Base-by-base conservation (phyloP, 495 filamentous ascomycete genomes). In the Platismatia glauca region DNA sequence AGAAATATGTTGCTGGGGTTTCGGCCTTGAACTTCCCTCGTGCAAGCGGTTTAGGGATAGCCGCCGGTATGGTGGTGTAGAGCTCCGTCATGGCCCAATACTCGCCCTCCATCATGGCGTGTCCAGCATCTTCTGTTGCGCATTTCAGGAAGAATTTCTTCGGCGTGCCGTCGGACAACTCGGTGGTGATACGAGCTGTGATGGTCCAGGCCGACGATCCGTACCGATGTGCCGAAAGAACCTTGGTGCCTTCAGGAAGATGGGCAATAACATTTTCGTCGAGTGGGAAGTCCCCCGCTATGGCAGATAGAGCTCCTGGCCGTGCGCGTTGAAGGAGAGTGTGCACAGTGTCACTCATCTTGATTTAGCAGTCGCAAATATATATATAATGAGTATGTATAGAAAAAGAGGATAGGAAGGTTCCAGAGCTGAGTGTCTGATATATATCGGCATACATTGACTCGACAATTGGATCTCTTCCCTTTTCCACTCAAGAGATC, bases 81-180 rank as follows among this genome's bases (percentile, higher is more conserved):
- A 82, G 77, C 7, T 77, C 74, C 27, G 60, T 71, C 68, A 77
- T 77, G 2, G 79, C 77, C 33, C 76, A 71, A 66, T 71, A 80
- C 67, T 82, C 79, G 31, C 76, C 75, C 5, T 70, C 50, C 59
- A 76, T 69, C 72, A 81, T 78, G 27, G 61, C 58, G 35, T 66
- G 62, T 41, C 75, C 71, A 4, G 57, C 59, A 20, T 73, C 70
- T 22, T 71, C 67, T 22, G 68, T 68, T 1, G 62, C 65, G 48
- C 74, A 59, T 61, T 78, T 73, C 75, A 79, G 29, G 39, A 65
- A 65, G 38, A 35, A 65, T 33, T 34, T n/a, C 31, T 55, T 48
- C 0, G 29, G 27, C 18, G 50, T 56, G 18, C 63, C 63, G 55
- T 65, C 58, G 27, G 34, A 7, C 13, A 35, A 53, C n/a, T 57